These are phyloP conservation scores for Dothideomycetidae sp. DNA, from an alignment of 2,329 filamentous ascomycete species.

Conservation along the genomic window DNA sequence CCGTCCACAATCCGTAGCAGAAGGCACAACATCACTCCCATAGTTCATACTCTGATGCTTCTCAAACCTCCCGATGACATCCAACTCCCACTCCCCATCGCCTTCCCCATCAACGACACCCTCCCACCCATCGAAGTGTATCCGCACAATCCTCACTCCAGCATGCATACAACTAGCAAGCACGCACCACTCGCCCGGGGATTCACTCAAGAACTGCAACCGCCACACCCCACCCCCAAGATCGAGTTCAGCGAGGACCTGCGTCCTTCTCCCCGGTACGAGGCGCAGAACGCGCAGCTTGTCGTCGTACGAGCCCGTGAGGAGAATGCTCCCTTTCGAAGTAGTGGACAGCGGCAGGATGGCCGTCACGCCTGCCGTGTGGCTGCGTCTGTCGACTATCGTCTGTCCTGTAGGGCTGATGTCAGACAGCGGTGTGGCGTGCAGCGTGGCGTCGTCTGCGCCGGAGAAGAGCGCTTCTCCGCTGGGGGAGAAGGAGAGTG, in stretches of 20 bases:
- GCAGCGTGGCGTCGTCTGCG: slow-evolving; percentile 58
- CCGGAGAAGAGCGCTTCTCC: slow-evolving; percentile 46
- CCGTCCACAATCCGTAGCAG: slow-evolving; percentile 13
- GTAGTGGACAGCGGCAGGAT: slow-evolving; percentile 55
- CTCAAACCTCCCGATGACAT: slow-evolving; percentile 57
- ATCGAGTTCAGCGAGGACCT: slow-evolving; percentile 47
- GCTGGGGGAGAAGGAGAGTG: slow-evolving; percentile 39
- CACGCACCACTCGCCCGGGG: slow-evolving; percentile 32
- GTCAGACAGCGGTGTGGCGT: background rate
- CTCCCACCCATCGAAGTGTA: slow-evolving; percentile 18
- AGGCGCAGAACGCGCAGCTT: slow-evolving; percentile 51
- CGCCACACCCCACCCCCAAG: slow-evolving; percentile 81
- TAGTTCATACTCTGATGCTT: slow-evolving; percentile 95
- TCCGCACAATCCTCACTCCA: slow-evolving; percentile 51
- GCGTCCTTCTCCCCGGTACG: slow-evolving; percentile 26
- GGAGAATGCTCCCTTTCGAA: slow-evolving; percentile 39
- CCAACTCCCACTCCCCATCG: slow-evolving; percentile 42
- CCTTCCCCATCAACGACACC: slow-evolving; percentile 24
- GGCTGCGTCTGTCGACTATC: slow-evolving; percentile 41
- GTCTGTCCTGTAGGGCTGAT: background rate
- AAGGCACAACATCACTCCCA: slow-evolving; percentile 54
- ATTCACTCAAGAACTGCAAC: slow-evolving; percentile 44
- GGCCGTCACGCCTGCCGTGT: slow-evolving; percentile 74
- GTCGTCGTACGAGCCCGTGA: slow-evolving; percentile 92
- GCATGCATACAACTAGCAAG: slow-evolving; percentile 91